A percentile compares a stretch with the other conserved stretches of the same genome.
These are phyloP conservation scores for Yarrowia deformans DNA, from an alignment of 805 yeast species.

Conservation along the genomic window DNA sequence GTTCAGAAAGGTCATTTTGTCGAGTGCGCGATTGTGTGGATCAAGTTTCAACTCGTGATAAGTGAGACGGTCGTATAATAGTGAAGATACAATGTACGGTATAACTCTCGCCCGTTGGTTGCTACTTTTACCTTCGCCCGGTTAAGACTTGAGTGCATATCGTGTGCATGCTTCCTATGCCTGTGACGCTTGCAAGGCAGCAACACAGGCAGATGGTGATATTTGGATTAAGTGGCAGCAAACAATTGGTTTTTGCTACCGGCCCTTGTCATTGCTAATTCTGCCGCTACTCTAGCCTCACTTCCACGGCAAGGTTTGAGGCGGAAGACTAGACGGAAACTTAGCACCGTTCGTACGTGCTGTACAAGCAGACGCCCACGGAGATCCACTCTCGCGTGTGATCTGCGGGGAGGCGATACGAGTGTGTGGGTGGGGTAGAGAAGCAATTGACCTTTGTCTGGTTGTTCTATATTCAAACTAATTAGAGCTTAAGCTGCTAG, in stretches of 20 bases:
- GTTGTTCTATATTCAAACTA: no score
- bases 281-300: neutral
- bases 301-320: neutral
- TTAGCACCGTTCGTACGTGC: neutral
- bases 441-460: no score
- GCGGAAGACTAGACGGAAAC: neutral
- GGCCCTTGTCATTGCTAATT: no score
- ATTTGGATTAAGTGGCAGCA: neutral
- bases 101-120: slow-evolving; percentile 9
- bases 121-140: slow-evolving; percentile 20
- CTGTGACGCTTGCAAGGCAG: slow-evolving; percentile 2
- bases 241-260: no score
- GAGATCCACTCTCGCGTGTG: slow-evolving; percentile 3
- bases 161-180: slow-evolving; percentile 5
- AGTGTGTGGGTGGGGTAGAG: neutral
- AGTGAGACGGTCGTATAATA: slow-evolving; percentile 2
- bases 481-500: no score
- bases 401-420: neutral
- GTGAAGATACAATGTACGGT: neutral
- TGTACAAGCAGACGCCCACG: neutral
- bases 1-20: slow-evolving; percentile 23
- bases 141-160: slow-evolving; percentile 31
- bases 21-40: neutral
- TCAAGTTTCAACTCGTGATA: neutral
- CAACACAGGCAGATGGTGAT: neutral